Base-by-base conservation (phyloP, 148 eudicot genomes). In the Hydrangea macrophylla region DNA sequence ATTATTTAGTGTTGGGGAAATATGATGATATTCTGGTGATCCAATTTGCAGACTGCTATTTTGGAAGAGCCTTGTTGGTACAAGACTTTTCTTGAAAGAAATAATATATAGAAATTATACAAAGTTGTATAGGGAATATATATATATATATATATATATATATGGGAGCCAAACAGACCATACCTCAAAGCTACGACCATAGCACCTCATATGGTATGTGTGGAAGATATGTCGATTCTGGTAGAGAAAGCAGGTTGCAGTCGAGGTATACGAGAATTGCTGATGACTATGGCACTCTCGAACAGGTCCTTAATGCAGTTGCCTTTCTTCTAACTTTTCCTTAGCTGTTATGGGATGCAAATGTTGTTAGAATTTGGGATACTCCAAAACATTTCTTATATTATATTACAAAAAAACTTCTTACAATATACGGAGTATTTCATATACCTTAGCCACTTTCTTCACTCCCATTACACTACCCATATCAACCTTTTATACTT, bases 221-320 rank as follows among this genome's bases (percentile, higher is more conserved):
- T 28, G 60, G 17, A 26, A 28, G 23, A 26, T 42, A 42, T 42
- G 50, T 11, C 50, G 15, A 27, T 58, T 30, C 61, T 58, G 61
- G 31, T 28, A 17, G 22, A 18, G 17, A 22, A 17, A 27, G 3
- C 1, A 58, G 35, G 20, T 15, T 23, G 33, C 60, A 26, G 7
- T 27, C 60, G 12, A 56, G 37, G 64, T 69, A 37, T 20, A 39
- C 55, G 30, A 58, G 64, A 45, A 69, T 69, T 27, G 64, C 55
- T 56, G 72, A 69, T 36, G 27, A 58, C 15, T 69, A 57, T 39
- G 15, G 2, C 23, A 57, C 64, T 40, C 30, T 69, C 2, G 63
- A 58, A 3, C 55, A 69, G 64, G 72, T 69, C 39, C 51, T 17
- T 20, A n/a, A 42, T 42, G 17, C 50, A 11, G 15, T 18, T 48